A percentile compares a stretch with the other conserved stretches of the same genome.
Conservation (phyloP, 345 rosid species). For the Cardamine resedifolia region DNA sequence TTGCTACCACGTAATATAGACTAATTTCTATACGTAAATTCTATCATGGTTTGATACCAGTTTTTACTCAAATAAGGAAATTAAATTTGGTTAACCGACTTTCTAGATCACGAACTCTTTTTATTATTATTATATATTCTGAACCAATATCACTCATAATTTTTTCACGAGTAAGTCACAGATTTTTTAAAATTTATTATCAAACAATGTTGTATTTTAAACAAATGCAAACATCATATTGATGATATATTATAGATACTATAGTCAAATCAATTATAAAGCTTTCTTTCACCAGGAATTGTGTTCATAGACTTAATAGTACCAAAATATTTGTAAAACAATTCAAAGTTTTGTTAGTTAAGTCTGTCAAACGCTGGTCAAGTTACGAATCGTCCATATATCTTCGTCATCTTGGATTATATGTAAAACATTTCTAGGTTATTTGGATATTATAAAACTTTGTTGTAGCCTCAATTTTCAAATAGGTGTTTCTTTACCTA, state of each 20-base stretch:
- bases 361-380: conserved; percentile 21
- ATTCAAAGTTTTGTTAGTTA: background rate
- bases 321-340: background rate
- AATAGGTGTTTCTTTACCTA: conserved; percentile 25
- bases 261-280: background rate
- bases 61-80: background rate
- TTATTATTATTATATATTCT: background rate
- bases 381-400: background rate
- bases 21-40: background rate
- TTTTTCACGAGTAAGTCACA: background rate
- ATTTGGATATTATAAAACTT: conserved; percentile 9
- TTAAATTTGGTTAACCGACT: background rate
- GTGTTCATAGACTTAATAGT: background rate
- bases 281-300: background rate
- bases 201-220: background rate
- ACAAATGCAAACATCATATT: background rate
- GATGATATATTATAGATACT: background rate
- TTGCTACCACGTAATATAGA: background rate
- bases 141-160: background rate
- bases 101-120: background rate
- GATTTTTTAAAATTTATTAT: background rate
- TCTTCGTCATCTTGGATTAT: conserved; percentile 1
- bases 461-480: conserved; percentile 18
- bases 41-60: background rate
- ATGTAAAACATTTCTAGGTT: background rate